These are phyloP conservation scores for Sporobolomyces phaffii DNA, from an alignment of 768 basidiomycete genomes.

Conservation along the genomic window DNA sequence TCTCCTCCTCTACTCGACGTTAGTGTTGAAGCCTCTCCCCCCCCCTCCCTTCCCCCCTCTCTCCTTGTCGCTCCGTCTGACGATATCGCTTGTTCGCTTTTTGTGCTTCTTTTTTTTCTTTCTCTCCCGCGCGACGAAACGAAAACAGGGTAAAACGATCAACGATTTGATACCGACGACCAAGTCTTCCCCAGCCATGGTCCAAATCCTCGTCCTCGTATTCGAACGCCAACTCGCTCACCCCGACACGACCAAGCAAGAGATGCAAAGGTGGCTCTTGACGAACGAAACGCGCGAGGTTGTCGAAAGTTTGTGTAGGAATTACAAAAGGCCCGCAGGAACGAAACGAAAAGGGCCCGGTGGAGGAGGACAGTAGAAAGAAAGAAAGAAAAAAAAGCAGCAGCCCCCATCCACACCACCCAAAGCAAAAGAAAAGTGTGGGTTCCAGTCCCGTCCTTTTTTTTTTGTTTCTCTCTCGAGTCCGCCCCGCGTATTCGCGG, in stretches of 20 bases:
- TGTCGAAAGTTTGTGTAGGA: not conserved
- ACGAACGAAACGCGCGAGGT: not conserved
- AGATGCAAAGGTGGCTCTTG: constrained; percentile 41
- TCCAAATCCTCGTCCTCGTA: constrained; percentile 9
- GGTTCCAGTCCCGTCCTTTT: too few relatives aligned
- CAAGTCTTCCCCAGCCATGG: constrained; percentile 23
- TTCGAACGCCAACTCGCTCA: constrained; percentile 40
- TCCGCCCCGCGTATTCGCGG: too few relatives aligned
- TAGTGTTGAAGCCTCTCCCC: constrained; percentile 49
- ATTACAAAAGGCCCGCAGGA: too few relatives aligned
- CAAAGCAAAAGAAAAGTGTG: too few relatives aligned
- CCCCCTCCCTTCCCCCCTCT: not conserved
- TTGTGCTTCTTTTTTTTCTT: not conserved
- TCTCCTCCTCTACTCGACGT: constrained; percentile 73
- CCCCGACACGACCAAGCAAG: constrained; percentile 39
- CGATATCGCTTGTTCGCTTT: not conserved
- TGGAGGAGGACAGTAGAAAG: too few relatives aligned
- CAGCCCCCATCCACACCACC: too few relatives aligned
- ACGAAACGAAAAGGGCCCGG: too few relatives aligned
- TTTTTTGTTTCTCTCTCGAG: too few relatives aligned
- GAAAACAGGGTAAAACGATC: constrained; percentile 33
- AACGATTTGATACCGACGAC: constrained; percentile 13
- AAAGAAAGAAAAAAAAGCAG: too few relatives aligned
- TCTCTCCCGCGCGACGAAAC: not conserved
- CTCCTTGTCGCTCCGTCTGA: not conserved